Evolutionary conservation across 2,329 filamentous ascomycete species (phyloP).

Genomic region (Phialophora tarda): DNA sequence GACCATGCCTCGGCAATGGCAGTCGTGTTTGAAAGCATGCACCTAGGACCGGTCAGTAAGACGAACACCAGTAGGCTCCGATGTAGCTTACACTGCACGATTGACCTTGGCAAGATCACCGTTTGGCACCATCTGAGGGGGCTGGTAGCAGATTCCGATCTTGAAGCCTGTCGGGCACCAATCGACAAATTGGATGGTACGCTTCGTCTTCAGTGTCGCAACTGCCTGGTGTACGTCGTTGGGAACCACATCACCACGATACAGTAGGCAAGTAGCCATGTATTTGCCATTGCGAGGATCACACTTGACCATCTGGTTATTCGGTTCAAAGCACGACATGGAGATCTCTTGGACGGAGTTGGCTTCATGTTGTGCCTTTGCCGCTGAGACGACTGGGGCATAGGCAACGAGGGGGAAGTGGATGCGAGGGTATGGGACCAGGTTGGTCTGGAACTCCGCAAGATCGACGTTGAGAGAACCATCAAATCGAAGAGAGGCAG

Average conservation of each 20-base stretch:
- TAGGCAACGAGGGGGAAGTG: slow-evolving; percentile 99
- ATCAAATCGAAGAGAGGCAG: slow-evolving; percentile 96
- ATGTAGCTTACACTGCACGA: slow-evolving; percentile 83
- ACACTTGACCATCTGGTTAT: slow-evolving; percentile 99
- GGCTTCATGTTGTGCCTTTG: slow-evolving; percentile 96
- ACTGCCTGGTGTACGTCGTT: slow-evolving; percentile 93
- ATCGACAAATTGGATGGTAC: slow-evolving; percentile 98
- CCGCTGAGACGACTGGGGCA: slow-evolving; percentile 88
- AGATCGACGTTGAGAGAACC: slow-evolving; percentile 98
- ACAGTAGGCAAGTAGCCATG: slow-evolving; percentile 98
- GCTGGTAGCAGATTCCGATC: slow-evolving; percentile 99
- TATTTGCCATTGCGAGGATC: slow-evolving; percentile 99
- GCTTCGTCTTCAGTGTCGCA: slow-evolving; percentile 97
- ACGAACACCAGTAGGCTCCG: background rate
- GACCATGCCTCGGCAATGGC: slow-evolving; percentile 99
- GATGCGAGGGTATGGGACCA: slow-evolving; percentile 98
- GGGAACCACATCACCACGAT: slow-evolving; percentile 97
- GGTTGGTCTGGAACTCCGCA: slow-evolving; percentile 99
- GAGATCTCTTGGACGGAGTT: slow-evolving; percentile 98
- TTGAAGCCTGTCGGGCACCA: slow-evolving; percentile 99
- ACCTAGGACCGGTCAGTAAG: slow-evolving; percentile 57
- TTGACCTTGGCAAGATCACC: slow-evolving; percentile 97
- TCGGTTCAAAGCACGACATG: slow-evolving; percentile 98
- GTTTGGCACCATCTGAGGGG: slow-evolving; percentile 92
- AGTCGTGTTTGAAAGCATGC: slow-evolving; percentile 94